phyloP scores from a whole-genome alignment of 306 rosid genomes.

The Datisca glomerata region DNA sequence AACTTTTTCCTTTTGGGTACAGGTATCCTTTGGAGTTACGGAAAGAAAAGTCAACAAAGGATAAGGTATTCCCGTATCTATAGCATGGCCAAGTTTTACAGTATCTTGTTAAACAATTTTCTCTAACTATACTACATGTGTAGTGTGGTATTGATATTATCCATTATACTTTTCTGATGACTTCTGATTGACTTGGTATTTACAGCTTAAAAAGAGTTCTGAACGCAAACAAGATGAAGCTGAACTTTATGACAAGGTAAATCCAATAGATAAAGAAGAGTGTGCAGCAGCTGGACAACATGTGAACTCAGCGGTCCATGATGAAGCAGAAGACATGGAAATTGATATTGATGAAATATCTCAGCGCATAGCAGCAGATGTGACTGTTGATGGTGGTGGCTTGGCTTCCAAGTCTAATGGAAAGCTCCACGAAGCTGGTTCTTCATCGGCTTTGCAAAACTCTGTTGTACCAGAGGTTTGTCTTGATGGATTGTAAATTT shows the following conservation, averaged over 20 bases:
- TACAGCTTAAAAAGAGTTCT: slow-evolving; percentile 47
- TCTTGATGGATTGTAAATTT: slow-evolving; percentile 16
- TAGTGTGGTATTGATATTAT: no score
- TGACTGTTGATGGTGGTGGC: slow-evolving; percentile 35
- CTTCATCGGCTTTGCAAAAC: slow-evolving; percentile 31
- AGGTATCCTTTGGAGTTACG: slow-evolving; percentile 97
- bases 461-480: slow-evolving; percentile 66
- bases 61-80: slow-evolving; percentile 65
- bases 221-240: slow-evolving; percentile 33
- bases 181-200: no score
- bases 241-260: slow-evolving; percentile 21
- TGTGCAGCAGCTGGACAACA: slow-evolving; percentile 29
- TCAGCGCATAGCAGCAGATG: slow-evolving; percentile 36
- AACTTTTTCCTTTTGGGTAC: slow-evolving; percentile 21
- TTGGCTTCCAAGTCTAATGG: slow-evolving; percentile 30
- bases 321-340: slow-evolving; percentile 28
- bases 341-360: slow-evolving; percentile 45
- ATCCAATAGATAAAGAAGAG: slow-evolving; percentile 27
- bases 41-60: slow-evolving; percentile 78
- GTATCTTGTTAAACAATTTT: no score
- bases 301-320: slow-evolving; percentile 33
- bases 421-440: slow-evolving; percentile 27
- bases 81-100: no score
- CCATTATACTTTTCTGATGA: no score
- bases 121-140: no score